Conservation (phyloP, 495 filamentous ascomycete genomes). For the Lasiosphaeriaceae sp. region DNA sequence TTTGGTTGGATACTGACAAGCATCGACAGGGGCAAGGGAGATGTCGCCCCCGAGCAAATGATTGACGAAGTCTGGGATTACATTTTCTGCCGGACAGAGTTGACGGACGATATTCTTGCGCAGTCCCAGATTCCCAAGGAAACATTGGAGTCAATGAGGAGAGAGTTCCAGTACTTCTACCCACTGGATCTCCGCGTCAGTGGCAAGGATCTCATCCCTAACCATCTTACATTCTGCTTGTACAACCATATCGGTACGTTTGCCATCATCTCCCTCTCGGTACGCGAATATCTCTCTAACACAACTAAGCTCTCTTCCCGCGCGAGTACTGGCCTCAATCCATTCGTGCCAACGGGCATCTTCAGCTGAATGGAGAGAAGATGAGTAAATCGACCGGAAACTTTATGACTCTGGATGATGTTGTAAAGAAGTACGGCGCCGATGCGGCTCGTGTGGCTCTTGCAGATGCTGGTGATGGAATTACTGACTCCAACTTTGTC, state of each 20-base stretch:
- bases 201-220: constrained; percentile 77
- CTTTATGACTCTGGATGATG: constrained; percentile 86
- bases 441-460: constrained; percentile 89
- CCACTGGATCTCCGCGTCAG: constrained; percentile 77
- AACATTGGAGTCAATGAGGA: constrained; percentile 66
- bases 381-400: constrained; percentile 96
- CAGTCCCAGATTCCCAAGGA: constrained; percentile 64
- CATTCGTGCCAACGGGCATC: constrained; percentile 84
- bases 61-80: constrained; percentile 93
- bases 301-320: constrained; percentile 61
- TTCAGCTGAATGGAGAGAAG: constrained; percentile 92
- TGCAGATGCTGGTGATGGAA: constrained; percentile 86
- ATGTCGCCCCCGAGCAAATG: constrained; percentile 55
- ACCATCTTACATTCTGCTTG: constrained; percentile 89
- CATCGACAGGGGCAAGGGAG: constrained; percentile 24
- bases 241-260: constrained; percentile 65
- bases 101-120: constrained; percentile 31
- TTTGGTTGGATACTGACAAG: constrained; percentile 3
- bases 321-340: constrained; percentile 80
- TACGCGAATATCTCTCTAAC: neutral
- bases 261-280: neutral
- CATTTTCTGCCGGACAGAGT: constrained; percentile 57
- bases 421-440: constrained; percentile 87
- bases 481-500: constrained; percentile 96
- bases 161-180: constrained; percentile 93